These are phyloP conservation scores for Pleurotus giganteus DNA, from an alignment of 768 basidiomycete genomes.

Conservation along the genomic window DNA sequence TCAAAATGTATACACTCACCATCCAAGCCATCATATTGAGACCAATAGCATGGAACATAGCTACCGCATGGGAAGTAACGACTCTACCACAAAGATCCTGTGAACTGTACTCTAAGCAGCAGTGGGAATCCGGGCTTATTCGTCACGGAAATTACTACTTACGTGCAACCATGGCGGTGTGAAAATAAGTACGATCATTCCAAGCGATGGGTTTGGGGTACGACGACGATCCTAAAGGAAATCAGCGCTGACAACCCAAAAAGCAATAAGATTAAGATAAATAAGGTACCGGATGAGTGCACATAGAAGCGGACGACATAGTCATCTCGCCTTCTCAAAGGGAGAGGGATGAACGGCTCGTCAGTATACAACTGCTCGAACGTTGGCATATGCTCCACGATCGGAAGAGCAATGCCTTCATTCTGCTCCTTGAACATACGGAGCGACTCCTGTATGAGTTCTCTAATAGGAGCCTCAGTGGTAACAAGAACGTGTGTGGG, in stretches of 20 bases:
- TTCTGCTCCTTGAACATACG: not conserved
- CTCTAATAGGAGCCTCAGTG: slow-evolving; percentile 17
- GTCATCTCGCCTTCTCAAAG: slow-evolving; percentile 6
- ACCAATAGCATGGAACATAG: slow-evolving; percentile 16
- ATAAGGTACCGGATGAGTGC: slow-evolving; percentile 22
- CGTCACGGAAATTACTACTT: not conserved
- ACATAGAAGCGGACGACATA: slow-evolving; percentile 13
- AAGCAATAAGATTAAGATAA: not conserved
- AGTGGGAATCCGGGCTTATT: not conserved
- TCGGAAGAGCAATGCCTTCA: not conserved
- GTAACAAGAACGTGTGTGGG: slow-evolving; percentile 23
- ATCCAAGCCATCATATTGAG: slow-evolving; percentile 14
- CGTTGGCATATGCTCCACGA: slow-evolving; percentile 11
- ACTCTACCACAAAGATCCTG: slow-evolving; percentile 11
- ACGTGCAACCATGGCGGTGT: slow-evolving; percentile 8
- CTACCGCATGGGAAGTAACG: slow-evolving; percentile 8
- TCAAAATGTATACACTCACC: not conserved
- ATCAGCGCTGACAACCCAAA: not conserved
- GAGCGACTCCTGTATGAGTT: slow-evolving; percentile 12
- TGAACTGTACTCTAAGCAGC: slow-evolving; percentile 8
- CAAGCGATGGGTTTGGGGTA: slow-evolving; percentile 11
- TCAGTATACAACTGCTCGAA: slow-evolving; percentile 14
- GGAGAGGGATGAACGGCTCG: slow-evolving; percentile 8
- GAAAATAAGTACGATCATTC: slow-evolving; percentile 4
- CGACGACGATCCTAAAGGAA: slow-evolving; percentile 6